Conservation (phyloP, 176 grass and related monocot species). For the Bonia amplexicaulis region DNA sequence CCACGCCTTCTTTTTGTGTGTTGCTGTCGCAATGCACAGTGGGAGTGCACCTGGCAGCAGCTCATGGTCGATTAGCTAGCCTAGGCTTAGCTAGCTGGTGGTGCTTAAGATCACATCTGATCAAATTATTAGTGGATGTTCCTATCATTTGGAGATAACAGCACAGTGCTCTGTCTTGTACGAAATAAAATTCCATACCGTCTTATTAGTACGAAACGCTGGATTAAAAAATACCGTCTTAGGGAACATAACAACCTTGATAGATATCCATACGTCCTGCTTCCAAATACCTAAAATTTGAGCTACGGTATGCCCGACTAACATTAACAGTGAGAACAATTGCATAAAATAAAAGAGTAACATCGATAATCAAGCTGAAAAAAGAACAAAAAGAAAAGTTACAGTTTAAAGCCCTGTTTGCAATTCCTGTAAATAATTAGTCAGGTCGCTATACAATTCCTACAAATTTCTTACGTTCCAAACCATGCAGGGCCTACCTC, state of each 20-base stretch:
- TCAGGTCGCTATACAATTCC: accelerated
- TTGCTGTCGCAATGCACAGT: neutral
- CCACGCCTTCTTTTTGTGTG: neutral
- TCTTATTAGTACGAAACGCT: no score
- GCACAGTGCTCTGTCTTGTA: no score
- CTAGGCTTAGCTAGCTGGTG: no score
- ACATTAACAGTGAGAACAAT: neutral
- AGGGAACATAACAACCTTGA: no score
- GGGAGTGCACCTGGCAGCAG: neutral
- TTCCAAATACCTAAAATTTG: neutral
- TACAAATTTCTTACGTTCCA: neutral
- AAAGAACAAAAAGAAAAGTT: neutral
- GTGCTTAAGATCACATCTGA: no score
- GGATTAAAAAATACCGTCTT: no score
- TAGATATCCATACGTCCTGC: neutral
- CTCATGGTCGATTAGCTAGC: no score
- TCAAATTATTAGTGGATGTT: neutral
- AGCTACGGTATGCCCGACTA: neutral
- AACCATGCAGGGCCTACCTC: neutral
- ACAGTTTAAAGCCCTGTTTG: neutral
- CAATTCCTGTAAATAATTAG: neutral
- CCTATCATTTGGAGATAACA: neutral
- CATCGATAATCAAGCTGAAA: neutral
- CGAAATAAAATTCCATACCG: no score
- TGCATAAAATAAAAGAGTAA: neutral